Percentiles rank a stretch among this genome's conserved stretches.
These are phyloP conservation scores for Hypoxylon trugodes DNA, from an alignment of 495 filamentous ascomycete species.

Conservation along the genomic window DNA sequence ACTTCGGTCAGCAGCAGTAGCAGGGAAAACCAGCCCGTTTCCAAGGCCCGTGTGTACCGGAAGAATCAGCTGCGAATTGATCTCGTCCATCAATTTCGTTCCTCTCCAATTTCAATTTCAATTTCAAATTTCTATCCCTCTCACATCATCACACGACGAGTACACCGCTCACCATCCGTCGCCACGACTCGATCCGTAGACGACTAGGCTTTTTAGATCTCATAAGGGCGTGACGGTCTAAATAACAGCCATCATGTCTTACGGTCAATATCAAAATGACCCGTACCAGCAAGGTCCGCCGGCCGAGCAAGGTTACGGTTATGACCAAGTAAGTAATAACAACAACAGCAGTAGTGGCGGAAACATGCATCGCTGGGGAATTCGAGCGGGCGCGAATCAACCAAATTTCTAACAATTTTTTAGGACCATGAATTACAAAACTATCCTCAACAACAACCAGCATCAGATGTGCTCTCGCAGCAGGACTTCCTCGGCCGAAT, in stretches of 20 bases:
- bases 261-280: conserved; percentile 47
- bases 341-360: not conserved
- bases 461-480: conserved; percentile 52
- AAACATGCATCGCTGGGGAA: no score
- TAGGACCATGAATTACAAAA: conserved; percentile 54
- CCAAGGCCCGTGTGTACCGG: conserved; percentile 26
- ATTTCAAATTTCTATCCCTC: not conserved
- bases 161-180: conserved; percentile 1
- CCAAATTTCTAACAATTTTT: conserved; percentile 12
- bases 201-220: conserved; percentile 19
- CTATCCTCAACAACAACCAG: conserved; percentile 43
- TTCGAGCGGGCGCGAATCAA: not conserved
- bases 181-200: not conserved
- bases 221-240: conserved; percentile 15
- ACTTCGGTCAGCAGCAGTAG: conserved; percentile 35
- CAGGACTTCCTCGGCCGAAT: conserved; percentile 69
- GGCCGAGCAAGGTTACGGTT: conserved; percentile 58
- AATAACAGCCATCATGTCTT: conserved; percentile 53
- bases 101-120: conserved; percentile 20
- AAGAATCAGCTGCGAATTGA: conserved; percentile 27
- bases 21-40: conserved; percentile 10
- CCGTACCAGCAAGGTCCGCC: conserved; percentile 55
- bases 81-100: conserved; percentile 11
- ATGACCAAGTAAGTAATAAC: conserved; percentile 42
- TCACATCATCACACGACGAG: conserved; percentile 21